Evolutionary conservation across 805 yeast species (phyloP).

Genomic region (Torulaspora maleeae): DNA sequence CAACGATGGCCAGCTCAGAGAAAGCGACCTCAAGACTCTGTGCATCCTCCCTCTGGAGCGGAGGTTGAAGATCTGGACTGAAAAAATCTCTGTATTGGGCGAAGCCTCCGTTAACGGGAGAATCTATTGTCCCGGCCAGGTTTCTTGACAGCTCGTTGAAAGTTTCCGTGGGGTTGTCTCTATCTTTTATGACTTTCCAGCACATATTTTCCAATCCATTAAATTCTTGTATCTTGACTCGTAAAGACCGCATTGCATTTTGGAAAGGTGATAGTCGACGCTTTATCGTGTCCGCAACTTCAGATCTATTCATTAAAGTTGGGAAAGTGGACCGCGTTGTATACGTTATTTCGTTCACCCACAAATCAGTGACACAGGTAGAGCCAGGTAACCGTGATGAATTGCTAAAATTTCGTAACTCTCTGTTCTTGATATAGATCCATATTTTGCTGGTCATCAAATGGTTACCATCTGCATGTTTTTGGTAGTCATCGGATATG

Average conservation of each 20-base stretch:
- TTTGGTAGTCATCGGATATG: constrained; percentile 39
- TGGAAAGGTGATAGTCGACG: constrained; percentile 74
- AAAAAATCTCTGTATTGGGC: constrained; percentile 74
- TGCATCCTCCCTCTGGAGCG: constrained; percentile 30
- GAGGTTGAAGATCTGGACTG: constrained; percentile 31
- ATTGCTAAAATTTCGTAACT: constrained; percentile 63
- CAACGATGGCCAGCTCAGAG: constrained; percentile 60
- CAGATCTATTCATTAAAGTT: constrained; percentile 79
- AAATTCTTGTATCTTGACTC: constrained; percentile 66
- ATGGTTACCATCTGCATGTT: constrained; percentile 41
- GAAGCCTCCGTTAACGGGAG: constrained; percentile 92
- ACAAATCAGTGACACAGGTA: constrained; percentile 63
- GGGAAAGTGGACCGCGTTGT: constrained; percentile 77
- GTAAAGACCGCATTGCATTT: constrained; percentile 67
- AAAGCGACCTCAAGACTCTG: constrained; percentile 43
- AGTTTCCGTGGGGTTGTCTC: constrained; percentile 43
- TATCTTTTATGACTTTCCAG: constrained; percentile 48
- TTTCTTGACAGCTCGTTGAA: constrained; percentile 66
- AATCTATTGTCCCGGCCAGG: constrained; percentile 79
- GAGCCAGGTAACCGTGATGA: constrained; percentile 71
- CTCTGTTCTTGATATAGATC: constrained; percentile 70
- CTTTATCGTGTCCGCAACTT: constrained; percentile 47
- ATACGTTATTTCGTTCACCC: constrained; percentile 85
- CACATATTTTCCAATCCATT: constrained; percentile 61
- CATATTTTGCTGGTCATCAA: constrained; percentile 52